Evolutionary conservation across 345 rosid genomes (phyloP), one percentile per base, ranked within the genome.

Genomic region (Lepidium didymum): DNA sequence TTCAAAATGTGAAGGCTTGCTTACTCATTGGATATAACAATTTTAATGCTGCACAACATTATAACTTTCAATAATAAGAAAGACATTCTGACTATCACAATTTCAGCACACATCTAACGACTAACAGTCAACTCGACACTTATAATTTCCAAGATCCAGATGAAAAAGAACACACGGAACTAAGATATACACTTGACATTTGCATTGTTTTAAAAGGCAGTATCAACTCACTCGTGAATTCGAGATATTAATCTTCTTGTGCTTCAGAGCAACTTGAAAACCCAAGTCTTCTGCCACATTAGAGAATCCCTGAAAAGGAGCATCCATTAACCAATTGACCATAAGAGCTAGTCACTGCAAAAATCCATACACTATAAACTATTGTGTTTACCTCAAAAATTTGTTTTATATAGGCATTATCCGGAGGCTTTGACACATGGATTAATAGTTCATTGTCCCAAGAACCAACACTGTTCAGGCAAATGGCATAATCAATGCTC

Each of bases 391-490:
- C 98, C 79, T 93, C 97, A 73, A 86, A 87, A 68, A 90, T 88
- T 76, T 93, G 98, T 77, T 85, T 93, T 38, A 93, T 77, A 59
- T 88, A 85, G 63, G 89, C 90, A 67, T 93, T 93, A 49, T 93
- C 97, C 34, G 97, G 90, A 74, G 98, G 98, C 85, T 93, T 93
- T 12, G 97, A 93, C 67, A 93, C 97, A 13, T 93, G 97, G 65
- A 90, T 56, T 82, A 81, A 81, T 50, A 93, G 77, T 67, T 86
- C 84, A 66, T 76, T 73, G 58, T 87, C 82, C 96, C 90, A 83
- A 58, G 92, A 88, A 46, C 96, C 97, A 80, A 94, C 68, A 69
- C 91, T 91, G 83, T 94, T 94, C 75, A 94, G 85, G 84, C 99
- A 94, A 70, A 94, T 84, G 60, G 99, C 99, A 83, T 91, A 91